Evolutionary conservation across 2,329 filamentous ascomycete genomes (phyloP).

Genomic region (Teratosphaeria viscida): DNA sequence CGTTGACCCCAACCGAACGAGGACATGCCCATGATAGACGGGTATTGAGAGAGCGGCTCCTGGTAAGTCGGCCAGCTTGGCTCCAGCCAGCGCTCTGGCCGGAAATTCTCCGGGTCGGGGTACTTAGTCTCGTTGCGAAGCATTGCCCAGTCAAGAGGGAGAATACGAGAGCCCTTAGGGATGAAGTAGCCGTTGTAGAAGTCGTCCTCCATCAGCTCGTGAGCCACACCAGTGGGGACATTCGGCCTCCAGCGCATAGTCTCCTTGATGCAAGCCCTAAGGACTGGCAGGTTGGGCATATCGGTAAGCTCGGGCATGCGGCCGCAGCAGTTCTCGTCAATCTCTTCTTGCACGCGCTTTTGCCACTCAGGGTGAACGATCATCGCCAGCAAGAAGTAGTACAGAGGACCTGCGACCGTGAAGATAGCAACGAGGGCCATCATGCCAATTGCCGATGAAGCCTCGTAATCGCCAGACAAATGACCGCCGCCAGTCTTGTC

Average conservation of each 20-base stretch:
- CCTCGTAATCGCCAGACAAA: constrained; percentile 27
- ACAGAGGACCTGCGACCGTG: constrained; percentile 8
- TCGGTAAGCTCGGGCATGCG: constrained; percentile 43
- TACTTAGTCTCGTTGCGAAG: constrained; percentile 20
- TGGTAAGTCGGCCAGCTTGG: constrained; percentile 25
- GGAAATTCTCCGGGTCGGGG: constrained; percentile 21
- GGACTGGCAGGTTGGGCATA: constrained; percentile 40
- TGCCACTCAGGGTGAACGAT: constrained; percentile 9
- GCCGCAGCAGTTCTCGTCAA: constrained; percentile 46
- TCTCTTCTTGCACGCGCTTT: constrained; percentile 40
- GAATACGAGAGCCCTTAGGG: constrained; percentile 17
- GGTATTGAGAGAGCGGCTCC: constrained; percentile 24
- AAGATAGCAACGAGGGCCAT: constrained; percentile 11
- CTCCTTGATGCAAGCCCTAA: constrained; percentile 49
- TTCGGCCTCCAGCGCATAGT: constrained; percentile 49
- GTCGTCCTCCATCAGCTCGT: constrained; percentile 17
- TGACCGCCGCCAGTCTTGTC: constrained; percentile 22
- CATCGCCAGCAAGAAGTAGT: constrained; percentile 9
- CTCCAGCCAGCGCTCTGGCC: constrained; percentile 24
- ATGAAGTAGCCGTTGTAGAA: constrained; percentile 22
- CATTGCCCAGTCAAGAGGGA: constrained; percentile 13
- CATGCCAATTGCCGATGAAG: constrained; percentile 14
- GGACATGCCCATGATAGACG: constrained; percentile 21
- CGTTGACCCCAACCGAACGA: constrained; percentile 25
- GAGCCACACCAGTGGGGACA: constrained; percentile 32